phyloP scores from a whole-genome alignment of 179 eudicot species.

The Actinidia arguta region DNA sequence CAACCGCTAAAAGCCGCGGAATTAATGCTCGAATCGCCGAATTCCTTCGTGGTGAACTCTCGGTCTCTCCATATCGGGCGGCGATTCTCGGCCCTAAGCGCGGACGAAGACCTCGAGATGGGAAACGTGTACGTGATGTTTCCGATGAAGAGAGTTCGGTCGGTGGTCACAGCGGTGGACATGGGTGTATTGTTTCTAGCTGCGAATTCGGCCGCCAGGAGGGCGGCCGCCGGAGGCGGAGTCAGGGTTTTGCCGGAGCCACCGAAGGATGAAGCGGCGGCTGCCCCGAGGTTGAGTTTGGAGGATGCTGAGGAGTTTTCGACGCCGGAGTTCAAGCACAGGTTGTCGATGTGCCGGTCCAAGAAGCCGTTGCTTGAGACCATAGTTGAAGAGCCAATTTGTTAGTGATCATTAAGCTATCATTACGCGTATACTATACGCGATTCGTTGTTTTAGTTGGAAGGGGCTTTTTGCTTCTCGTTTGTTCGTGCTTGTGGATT shows the following conservation, averaged over 20 bases:
- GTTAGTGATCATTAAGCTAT: conserved; percentile 27
- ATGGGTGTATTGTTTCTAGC: conserved; percentile 60
- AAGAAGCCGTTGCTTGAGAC: conserved; percentile 92
- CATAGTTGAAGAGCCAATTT: conserved; percentile 76
- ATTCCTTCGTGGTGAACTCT: conserved; percentile 62
- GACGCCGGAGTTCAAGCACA: conserved; percentile 52
- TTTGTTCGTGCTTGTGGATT: too few species aligned
- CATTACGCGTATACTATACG: background rate
- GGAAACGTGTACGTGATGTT: conserved; percentile 67
- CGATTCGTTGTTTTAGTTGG: background rate
- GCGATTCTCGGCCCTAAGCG: conserved; percentile 66
- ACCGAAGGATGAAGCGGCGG: too few species aligned
- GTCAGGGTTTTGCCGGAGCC: conserved; percentile 58
- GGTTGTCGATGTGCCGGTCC: conserved; percentile 70
- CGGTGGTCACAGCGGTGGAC: conserved; percentile 65
- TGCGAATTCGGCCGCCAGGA: conserved; percentile 46
- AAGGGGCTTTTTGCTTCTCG: background rate
- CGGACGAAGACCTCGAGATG: conserved; percentile 80
- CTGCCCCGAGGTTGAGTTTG: conserved; percentile 36
- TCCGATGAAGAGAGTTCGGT: conserved; percentile 71
- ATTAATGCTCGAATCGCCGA: conserved; percentile 78
- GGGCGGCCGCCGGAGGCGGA: conserved; percentile 28
- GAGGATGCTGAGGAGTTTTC: conserved; percentile 64
- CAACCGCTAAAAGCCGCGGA: conserved; percentile 76
- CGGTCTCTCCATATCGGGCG: conserved; percentile 57